Percentiles rank a stretch among this genome's conserved stretches.
phyloP scores from a whole-genome alignment of 192 early-diverging fungal genomes.

The Podila epigama region DNA sequence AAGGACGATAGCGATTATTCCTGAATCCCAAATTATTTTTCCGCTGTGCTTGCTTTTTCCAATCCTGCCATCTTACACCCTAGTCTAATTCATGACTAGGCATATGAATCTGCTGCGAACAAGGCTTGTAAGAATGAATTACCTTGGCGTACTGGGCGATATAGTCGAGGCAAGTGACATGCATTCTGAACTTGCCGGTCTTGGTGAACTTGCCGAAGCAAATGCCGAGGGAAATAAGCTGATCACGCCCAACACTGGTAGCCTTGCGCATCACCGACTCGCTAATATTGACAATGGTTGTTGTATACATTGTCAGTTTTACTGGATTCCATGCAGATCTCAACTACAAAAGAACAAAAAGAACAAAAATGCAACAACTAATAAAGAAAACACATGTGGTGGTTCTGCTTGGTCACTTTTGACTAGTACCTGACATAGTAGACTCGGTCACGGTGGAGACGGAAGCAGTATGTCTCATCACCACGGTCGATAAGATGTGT shows the following conservation, averaged over 20 bases:
- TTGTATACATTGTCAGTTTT: constrained; percentile 1
- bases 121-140: background rate
- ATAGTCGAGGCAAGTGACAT: constrained; percentile 92
- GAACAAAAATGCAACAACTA: too few species aligned
- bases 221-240: constrained; percentile 90
- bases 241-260: constrained; percentile 80
- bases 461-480: constrained; percentile 97
- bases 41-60: too few species aligned
- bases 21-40: too few species aligned
- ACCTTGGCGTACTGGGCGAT: constrained; percentile 96
- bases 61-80: background rate
- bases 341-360: too few species aligned
- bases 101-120: background rate
- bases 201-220: constrained; percentile 99
- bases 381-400: background rate
- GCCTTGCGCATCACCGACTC: constrained; percentile 93
- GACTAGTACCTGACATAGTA: constrained; percentile 88
- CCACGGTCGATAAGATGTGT: constrained; percentile 92
- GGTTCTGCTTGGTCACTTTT: background rate
- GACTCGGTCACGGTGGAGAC: constrained; percentile 93
- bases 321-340: too few species aligned
- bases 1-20: too few species aligned
- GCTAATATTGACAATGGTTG: constrained; percentile 47
- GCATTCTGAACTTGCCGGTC: constrained; percentile 94
- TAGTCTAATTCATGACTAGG: too few species aligned